Evolutionary conservation across 2,329 filamentous ascomycete genomes (phyloP), one percentile per base, ranked within the genome.

Genomic region (Ascochyta fabae): DNA sequence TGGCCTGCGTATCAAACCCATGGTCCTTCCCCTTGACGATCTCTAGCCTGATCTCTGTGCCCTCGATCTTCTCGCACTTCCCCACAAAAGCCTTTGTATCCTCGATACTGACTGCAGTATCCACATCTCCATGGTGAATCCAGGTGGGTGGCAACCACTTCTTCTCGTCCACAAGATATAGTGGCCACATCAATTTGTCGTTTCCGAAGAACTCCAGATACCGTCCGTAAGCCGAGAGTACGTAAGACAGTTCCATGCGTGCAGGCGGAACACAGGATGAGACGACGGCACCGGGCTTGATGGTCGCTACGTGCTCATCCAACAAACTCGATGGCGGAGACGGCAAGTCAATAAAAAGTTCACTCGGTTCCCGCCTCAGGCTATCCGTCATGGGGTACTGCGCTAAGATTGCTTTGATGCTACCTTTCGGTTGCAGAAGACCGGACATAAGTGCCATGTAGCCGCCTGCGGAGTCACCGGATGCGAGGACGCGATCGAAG

Each of bases 381-480:
- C 47, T 56, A 16, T 68, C 56, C 0, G 69, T 69, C 67, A 74
- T 70, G 0, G 73, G 71, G 26, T 72, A 73, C 50, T 69, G 64
- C 1, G 52, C 61, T 1, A 72, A 36, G 6, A 72, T 36, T 2
- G 68, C 65, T 29, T 66, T 66, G 51, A 74, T 62, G 1, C 29
- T 53, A 6, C 61, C 64, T 23, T 59, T 48, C 0, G 66, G 67
- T 15, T 61, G 56, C 8, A 55, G 56, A 10, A 73, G 41, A 0
- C 53, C 68, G 2, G 69, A 70, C 61, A 75, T 71, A 2, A 76
- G 51, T 5, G 75, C 73, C 50, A 76, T 67, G 52, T 70, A 77
- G 33, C 76, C 76, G 27, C 77, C 76, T 15, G 76, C 76, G 3
- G 67, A 72, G 16, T 78, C 76, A 6, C 76, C 76, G 1, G 65